Percentiles rank a stretch among this genome's conserved stretches.
These are phyloP conservation scores for Candolleomyces eurysporus DNA, from an alignment of 768 basidiomycete genomes.

Conservation along the genomic window DNA sequence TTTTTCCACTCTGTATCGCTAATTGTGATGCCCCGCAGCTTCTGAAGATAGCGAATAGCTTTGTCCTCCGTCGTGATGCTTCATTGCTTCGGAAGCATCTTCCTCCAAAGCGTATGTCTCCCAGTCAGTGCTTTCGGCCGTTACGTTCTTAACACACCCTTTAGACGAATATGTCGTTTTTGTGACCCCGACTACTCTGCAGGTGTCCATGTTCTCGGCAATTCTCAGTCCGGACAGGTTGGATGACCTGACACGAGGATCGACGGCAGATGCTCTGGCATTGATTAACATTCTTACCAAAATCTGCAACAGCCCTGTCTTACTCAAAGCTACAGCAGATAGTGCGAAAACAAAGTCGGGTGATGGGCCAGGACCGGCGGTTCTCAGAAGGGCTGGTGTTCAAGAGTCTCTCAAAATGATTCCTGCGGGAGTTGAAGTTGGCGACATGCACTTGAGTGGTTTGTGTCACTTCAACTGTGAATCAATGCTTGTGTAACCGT, in stretches of 20 bases:
- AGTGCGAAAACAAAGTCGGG: conserved; percentile 48
- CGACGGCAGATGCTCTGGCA: conserved; percentile 75
- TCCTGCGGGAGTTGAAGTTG: conserved; percentile 56
- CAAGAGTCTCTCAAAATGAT: conserved; percentile 60
- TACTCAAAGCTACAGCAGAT: conserved; percentile 78
- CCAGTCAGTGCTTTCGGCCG: not conserved
- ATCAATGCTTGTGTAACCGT: not conserved
- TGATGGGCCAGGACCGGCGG: conserved; percentile 11
- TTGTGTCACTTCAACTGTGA: conserved; percentile 12
- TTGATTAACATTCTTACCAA: conserved; percentile 82
- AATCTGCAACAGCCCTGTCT: conserved; percentile 88
- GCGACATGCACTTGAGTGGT: conserved; percentile 84
- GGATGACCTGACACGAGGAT: conserved; percentile 64
- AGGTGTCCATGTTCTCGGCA: conserved; percentile 72
- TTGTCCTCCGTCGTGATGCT: conserved; percentile 88
- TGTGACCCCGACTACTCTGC: conserved; percentile 81
- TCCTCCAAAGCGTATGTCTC: conserved; percentile 81
- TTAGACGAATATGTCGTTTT: conserved; percentile 99
- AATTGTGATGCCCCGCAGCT: conserved; percentile 42
- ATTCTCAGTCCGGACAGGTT: conserved; percentile 74
- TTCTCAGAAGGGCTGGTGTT: conserved; percentile 47
- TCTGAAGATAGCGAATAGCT: conserved; percentile 72
- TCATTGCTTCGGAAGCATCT: conserved; percentile 78
- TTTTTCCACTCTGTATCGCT: too few relatives aligned
- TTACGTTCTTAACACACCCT: not conserved